Conservation (phyloP, 2,329 filamentous ascomycete genomes). For the Hypoxylon sp. region DNA sequence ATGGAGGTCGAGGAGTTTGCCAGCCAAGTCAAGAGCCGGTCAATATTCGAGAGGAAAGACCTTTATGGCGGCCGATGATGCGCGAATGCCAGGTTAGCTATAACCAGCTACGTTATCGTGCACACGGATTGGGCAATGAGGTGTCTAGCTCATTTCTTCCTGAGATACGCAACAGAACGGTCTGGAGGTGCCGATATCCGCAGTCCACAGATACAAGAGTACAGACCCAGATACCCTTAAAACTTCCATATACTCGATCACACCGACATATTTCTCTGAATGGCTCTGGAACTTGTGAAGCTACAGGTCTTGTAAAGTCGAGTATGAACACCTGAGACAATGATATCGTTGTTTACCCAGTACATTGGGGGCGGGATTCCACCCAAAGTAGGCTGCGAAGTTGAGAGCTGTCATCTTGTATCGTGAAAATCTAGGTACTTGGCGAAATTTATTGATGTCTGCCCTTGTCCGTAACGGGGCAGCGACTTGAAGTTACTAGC, state of each 20-base stretch:
- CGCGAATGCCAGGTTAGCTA: no score
- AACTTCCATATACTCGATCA: not conserved
- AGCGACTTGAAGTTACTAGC: not conserved
- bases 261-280: not conserved
- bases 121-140: not conserved
- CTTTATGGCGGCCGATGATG: slow-evolving; percentile 34
- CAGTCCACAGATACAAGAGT: not conserved
- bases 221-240: not conserved
- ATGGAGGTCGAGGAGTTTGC: slow-evolving; percentile 87
- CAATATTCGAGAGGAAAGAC: slow-evolving; percentile 45
- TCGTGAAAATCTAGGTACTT: not conserved
- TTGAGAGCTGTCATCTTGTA: not conserved
- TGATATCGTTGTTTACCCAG: no score
- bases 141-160: not conserved
- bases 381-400: not conserved
- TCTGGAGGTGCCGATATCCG: not conserved
- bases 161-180: not conserved
- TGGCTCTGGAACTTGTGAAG: not conserved
- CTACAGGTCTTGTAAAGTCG: not conserved
- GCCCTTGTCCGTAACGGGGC: not conserved
- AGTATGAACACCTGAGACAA: not conserved
- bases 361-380: no score
- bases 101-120: not conserved
- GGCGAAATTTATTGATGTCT: not conserved
- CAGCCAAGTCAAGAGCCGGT: slow-evolving; percentile 61